Conservation (phyloP, 1,284 basidiomycete species). For the Ustilago xerochloae region DNA sequence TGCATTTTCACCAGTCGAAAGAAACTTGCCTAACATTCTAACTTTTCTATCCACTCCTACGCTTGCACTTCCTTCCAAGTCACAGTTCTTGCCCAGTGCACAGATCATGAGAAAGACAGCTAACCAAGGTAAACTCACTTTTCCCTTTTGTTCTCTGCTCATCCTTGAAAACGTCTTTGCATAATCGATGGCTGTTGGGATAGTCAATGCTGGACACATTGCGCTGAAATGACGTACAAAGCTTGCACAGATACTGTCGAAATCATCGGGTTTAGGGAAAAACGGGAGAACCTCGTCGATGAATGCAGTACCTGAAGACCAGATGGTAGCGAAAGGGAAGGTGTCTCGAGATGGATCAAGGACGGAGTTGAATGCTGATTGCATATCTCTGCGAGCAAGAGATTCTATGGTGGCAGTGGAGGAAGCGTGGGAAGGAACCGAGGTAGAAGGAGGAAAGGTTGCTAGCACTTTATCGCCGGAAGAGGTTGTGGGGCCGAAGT, state of each 20-base stretch:
- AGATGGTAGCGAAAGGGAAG: conserved; percentile 48
- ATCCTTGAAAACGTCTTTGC: conserved; percentile 34
- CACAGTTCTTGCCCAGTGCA: conserved; percentile 45
- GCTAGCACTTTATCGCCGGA: conserved; percentile 22
- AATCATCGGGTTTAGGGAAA: conserved; percentile 36
- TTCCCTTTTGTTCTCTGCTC: conserved; percentile 23
- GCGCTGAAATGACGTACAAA: conserved; percentile 37
- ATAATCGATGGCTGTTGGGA: conserved; percentile 32
- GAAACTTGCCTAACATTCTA: conserved; percentile 35
- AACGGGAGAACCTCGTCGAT: conserved; percentile 46
- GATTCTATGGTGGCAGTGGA: conserved; percentile 15
- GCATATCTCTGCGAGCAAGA: conserved; percentile 31
- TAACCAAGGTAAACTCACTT: conserved; percentile 35
- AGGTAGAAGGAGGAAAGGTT: conserved; percentile 15
- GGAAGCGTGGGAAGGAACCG: conserved; percentile 7
- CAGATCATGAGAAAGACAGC: conserved; percentile 47
- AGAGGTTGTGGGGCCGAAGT: conserved; percentile 29
- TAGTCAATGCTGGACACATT: conserved; percentile 34
- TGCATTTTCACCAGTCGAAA: conserved; percentile 26
- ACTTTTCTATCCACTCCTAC: conserved; percentile 36
- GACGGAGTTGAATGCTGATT: conserved; percentile 40
- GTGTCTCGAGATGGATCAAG: conserved; percentile 42
- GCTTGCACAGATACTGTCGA: conserved; percentile 38
- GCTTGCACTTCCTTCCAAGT: conserved; percentile 34
- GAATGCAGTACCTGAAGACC: conserved; percentile 43